Evolutionary conservation across 306 rosid genomes (phyloP), one percentile per base, ranked within the genome.

Genomic region (Pyrus betulifolia): DNA sequence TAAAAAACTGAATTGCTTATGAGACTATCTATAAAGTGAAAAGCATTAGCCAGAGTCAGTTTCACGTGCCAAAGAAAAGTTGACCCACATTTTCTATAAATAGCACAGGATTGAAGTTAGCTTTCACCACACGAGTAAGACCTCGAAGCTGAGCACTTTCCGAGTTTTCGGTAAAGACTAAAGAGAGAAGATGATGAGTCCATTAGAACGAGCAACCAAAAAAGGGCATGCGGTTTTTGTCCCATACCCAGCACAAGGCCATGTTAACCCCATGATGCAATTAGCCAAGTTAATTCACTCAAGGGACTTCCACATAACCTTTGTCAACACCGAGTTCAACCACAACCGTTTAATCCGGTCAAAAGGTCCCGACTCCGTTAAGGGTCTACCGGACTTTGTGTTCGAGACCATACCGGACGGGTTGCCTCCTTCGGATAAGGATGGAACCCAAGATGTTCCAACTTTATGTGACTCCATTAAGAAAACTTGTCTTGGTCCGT

Each of bases 171-270:
- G 19, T 40, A 12, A 65, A 33, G 38, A 33, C 38, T 2, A 33
- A 33, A 35, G 40, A 30, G 3, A 75, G 11, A 40, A 0, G 8
- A 75, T 76, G 80, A 12, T 76, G 80, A 12, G 15, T 11, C 25
- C 54, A 38, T 4, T 25, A 21, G 28, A n/a, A 40, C 18, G 4
- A 25, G 67, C 59, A 31, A 5, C 30, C 57, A 6, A 25, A 18
- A 76, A 78, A 22, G 72, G n/a, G 9, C 82, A 78, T 51, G 82
- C 71, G 31, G 66, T 78, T 7, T 35, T 51, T 63, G 22, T 71
- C 25, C 80, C 84, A 11, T 63, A 1, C 38, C 84, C 84, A n/a
- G 22, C 84, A 42, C 81, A 76, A 71, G 81, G 84, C 69, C 84
- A 81, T 57, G 54, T 81, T 1, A 76, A 19, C 62, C 81, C 81